Conservation (phyloP, 108 stramenopile species). For the Chaetoceros muelleri region DNA sequence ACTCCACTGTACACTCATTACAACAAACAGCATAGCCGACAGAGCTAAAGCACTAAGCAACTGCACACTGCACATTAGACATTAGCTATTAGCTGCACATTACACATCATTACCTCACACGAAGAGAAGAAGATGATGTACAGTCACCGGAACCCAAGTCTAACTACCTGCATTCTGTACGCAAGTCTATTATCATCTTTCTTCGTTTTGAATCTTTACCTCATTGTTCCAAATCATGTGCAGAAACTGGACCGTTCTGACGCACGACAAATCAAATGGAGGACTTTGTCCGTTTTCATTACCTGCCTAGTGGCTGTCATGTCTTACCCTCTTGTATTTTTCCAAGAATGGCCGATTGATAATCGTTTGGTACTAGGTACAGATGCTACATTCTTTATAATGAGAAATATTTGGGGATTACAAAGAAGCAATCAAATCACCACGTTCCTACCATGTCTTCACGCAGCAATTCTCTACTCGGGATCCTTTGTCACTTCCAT, state of each 20-base stretch:
- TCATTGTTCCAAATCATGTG: conserved; percentile 45
- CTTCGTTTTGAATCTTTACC: conserved; percentile 61
- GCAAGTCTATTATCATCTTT: conserved; percentile 10
- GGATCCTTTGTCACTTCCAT: conserved; percentile 14
- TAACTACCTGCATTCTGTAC: no score
- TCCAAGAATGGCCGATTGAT: conserved; percentile 4
- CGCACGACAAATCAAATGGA: conserved; percentile 46
- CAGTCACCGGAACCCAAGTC: no score
- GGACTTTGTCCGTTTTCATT: conserved; percentile 26
- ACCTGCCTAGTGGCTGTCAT: conserved; percentile 21
- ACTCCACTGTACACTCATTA: no score
- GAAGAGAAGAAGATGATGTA: no score
- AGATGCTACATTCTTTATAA: not conserved
- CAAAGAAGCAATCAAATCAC: conserved; percentile 6
- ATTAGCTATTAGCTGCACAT: no score
- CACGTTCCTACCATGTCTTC: no score
- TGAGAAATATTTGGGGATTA: conserved; percentile 12
- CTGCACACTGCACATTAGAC: no score
- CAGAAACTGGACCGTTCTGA: conserved; percentile 45
- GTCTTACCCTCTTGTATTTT: conserved; percentile 46
- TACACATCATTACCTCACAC: no score
- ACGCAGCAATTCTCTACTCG: conserved; percentile 21
- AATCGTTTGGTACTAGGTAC: not conserved
- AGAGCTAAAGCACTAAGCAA: no score
- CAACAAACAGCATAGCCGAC: no score